These are phyloP conservation scores for Bjerkandera adusta DNA, from an alignment of 1,284 basidiomycete species.

Conservation along the genomic window DNA sequence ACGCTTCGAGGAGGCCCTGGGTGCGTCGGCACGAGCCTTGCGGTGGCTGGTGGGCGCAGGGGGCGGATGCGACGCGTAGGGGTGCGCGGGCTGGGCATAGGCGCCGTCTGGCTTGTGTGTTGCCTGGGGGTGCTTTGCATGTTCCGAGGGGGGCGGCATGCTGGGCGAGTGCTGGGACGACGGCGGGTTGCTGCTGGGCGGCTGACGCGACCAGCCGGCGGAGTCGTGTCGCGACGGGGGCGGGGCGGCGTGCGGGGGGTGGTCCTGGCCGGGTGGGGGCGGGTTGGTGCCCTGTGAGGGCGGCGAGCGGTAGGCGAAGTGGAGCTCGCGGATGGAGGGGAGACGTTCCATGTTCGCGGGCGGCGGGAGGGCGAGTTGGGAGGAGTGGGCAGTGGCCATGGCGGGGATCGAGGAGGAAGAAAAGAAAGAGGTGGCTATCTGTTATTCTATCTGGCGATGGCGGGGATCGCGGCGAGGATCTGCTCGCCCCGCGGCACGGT, in stretches of 20 bases:
- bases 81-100: slow-evolving; percentile 3
- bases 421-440: slow-evolving; percentile 17
- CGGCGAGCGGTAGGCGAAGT: slow-evolving; percentile 45
- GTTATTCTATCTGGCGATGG: slow-evolving; percentile 28
- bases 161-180: slow-evolving; percentile 13
- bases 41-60: background rate
- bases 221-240: slow-evolving; percentile 13
- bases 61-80: slow-evolving; percentile 8
- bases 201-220: slow-evolving; percentile 16
- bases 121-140: slow-evolving; percentile 11
- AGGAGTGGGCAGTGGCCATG: slow-evolving; percentile 34
- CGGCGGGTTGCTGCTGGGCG: slow-evolving; percentile 13
- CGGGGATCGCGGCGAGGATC: no score
- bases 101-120: slow-evolving; percentile 10
- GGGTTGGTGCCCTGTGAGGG: slow-evolving; percentile 27
- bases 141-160: slow-evolving; percentile 23
- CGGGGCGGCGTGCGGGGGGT: slow-evolving; percentile 12
- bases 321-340: slow-evolving; percentile 66
- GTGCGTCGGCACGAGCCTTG: slow-evolving; percentile 20
- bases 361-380: slow-evolving; percentile 30
- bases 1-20: slow-evolving; percentile 27
- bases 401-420: slow-evolving; percentile 12
- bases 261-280: slow-evolving; percentile 13
- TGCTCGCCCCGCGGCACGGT: background rate
- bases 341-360: slow-evolving; percentile 40